Base-by-base conservation (phyloP, 495 filamentous ascomycete species). In the Aspergillus taichungensis region DNA sequence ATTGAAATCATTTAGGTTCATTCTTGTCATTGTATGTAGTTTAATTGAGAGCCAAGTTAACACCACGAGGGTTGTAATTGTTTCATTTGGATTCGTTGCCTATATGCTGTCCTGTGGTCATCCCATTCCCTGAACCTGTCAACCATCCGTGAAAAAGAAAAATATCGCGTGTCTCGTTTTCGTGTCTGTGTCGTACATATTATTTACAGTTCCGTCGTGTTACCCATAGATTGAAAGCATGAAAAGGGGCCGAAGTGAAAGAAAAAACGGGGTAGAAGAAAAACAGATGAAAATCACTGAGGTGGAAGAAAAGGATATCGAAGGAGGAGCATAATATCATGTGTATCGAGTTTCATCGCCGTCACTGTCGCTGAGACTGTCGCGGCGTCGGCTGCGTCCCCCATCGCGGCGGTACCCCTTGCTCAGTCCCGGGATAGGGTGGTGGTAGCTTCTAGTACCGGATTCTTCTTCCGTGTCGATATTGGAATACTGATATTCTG, bases 371-470 rank as follows among this genome's bases (percentile, higher is more conserved):
- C 69, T 79, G 55, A 76, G 61, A 61, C 72, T 79, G 52, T 73
- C 70, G 42, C 61, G 53, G 29, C 63, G 59, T 51, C 59, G 59
- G 13, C 65, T 54, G 29, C 71, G 55, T 37, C 63, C 55, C 9
- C 67, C 62, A 44, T 72, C 68, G 29, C 65, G 64, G 13, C 70
- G 67, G 48, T 71, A 73, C 3, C 66, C 69, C 46, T 69, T 67
- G 30, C 73, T 80, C 55, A 90, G 62, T 1, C 86, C 87, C 0
- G 88, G 85, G 51, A 91, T 87, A 1, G 82, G 73, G 61, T 90
- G 86, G 47, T 75, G 77, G 60, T 95, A 95, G 38, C 75, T 79
- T 71, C 86, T 89, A 13, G 87, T 92, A 14, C 88, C 88, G 9
- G 76, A 60, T 1, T 78, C 79, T 45, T 77, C 76, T 41, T 77